Conservation (phyloP, 192 early-diverging fungal species). For the Gryganskiella cystojenkinii region DNA sequence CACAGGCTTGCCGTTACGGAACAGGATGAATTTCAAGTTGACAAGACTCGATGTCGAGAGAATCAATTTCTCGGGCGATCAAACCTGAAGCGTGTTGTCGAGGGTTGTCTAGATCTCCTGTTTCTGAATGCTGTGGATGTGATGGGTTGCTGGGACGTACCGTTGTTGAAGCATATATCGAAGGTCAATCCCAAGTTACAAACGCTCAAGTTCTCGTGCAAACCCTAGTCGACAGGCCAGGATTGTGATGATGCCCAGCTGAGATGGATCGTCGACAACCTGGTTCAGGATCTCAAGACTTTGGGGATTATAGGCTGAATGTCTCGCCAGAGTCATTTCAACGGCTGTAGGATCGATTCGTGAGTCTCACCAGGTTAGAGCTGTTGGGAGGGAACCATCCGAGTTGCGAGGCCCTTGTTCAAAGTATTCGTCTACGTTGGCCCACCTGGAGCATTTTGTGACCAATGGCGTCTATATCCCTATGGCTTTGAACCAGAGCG, state of each 20-base stretch:
- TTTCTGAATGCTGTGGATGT: neutral
- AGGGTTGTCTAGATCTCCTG: constrained; percentile 5
- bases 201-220: neutral
- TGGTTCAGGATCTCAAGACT: neutral
- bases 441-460: constrained; percentile 3
- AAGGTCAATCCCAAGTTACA: constrained; percentile 8
- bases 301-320: constrained; percentile 3
- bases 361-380: constrained; percentile 7
- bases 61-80: neutral
- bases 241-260: neutral
- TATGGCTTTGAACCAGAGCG: neutral
- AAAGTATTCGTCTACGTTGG: neutral
- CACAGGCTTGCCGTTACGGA: constrained; percentile 10
- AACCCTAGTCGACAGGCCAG: neutral
- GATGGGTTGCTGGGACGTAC: neutral
- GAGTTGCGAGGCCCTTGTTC: neutral
- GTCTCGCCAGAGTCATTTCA: constrained; percentile 2
- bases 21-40: constrained; percentile 6
- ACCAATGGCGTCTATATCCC: constrained; percentile 8
- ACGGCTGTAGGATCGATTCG: neutral
- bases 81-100: constrained; percentile 10
- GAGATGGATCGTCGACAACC: neutral
- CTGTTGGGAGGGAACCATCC: neutral
- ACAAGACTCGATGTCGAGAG: neutral
- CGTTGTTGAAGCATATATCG: neutral